Evolutionary conservation across 495 filamentous ascomycete genomes (phyloP), one percentile per base, ranked within the genome.

Genomic region (Penicillium crystallinum): DNA sequence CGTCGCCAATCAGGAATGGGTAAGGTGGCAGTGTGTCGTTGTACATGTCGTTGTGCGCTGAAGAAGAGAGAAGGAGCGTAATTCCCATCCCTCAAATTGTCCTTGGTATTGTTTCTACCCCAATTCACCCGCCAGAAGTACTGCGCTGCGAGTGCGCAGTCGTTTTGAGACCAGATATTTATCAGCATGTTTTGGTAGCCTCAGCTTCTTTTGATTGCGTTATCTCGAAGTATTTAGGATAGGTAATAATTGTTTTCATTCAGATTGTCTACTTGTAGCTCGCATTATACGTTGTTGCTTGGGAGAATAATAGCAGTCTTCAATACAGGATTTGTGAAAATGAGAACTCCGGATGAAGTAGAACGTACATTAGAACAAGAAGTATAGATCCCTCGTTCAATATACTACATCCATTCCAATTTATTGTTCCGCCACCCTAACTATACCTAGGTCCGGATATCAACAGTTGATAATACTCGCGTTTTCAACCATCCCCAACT

Each of bases 1-100:
- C 55, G 49, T 14, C 31, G 51, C 23, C 57, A 59, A 44, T 46
- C 57, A 5, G 35, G 57, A 43, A 54, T 49, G 1, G 59, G 59
- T 19, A 17, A 11, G 31, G 8, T 44, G 27, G 34, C 49, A 21
- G 42, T 48, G n/a, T 29, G 42, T 21, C 51, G 41, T 22, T 61
- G 62, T 54, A 39, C 53, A 33, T 62, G 50, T 34, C 50, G 54
- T 23, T 62, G 56, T n/a, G 44, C 45, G 1, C 22, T 50, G 4
- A 50, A 29, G 18, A 15, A 37, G 36, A 49, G 41, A 33, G 25
- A 40, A 30, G 4, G 8, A 21, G 37, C 10, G 3, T 39, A n/a
- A n/a, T n/a, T n/a, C n/a, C n/a, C n/a, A n/a, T n/a, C n/a, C n/a
- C n/a, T n/a, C n/a, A n/a, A n/a, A n/a, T n/a, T n/a, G n/a, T n/a